A percentile compares a stretch with the other conserved stretches of the same genome.
Conservation (phyloP, 257 asterid genomes). For the Salvia splendens region DNA sequence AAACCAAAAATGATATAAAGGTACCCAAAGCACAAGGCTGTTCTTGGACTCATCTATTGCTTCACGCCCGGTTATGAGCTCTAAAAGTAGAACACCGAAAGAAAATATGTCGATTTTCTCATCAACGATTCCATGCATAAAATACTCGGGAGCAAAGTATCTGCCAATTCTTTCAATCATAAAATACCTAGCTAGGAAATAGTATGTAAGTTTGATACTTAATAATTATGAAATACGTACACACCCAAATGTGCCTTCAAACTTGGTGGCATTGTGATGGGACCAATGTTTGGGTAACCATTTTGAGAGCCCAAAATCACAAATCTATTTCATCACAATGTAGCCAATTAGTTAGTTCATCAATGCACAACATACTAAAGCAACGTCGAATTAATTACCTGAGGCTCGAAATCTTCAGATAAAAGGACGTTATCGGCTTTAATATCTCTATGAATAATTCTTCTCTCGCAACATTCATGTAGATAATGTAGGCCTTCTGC, state of each 20-base stretch:
- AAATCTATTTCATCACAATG: conserved; percentile 43
- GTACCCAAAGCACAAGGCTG: conserved; percentile 74
- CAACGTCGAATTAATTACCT: conserved; percentile 32
- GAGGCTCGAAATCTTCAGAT: conserved; percentile 64
- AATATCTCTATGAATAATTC: conserved; percentile 72
- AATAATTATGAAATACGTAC: conserved; percentile 22
- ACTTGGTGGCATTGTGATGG: conserved; percentile 57
- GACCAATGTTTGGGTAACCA: conserved; percentile 78
- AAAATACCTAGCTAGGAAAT: not conserved
- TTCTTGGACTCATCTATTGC: conserved; percentile 59
- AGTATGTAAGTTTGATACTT: too few species aligned
- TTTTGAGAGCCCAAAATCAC: conserved; percentile 83
- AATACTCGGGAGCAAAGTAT: conserved; percentile 80
- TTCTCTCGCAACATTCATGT: conserved; percentile 59
- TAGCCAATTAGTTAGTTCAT: not conserved
- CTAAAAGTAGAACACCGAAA: conserved; percentile 71
- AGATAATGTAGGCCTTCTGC: conserved; percentile 68
- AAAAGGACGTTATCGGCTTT: conserved; percentile 67
- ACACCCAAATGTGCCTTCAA: conserved; percentile 86
- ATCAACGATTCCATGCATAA: conserved; percentile 70
- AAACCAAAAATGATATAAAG: too few species aligned
- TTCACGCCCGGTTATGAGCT: conserved; percentile 59
- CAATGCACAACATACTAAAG: not conserved
- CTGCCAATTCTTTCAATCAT: conserved; percentile 29
- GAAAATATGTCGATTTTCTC: conserved; percentile 79